Conservation (phyloP, 106 monocot species). For the Dendrobium nobile region DNA sequence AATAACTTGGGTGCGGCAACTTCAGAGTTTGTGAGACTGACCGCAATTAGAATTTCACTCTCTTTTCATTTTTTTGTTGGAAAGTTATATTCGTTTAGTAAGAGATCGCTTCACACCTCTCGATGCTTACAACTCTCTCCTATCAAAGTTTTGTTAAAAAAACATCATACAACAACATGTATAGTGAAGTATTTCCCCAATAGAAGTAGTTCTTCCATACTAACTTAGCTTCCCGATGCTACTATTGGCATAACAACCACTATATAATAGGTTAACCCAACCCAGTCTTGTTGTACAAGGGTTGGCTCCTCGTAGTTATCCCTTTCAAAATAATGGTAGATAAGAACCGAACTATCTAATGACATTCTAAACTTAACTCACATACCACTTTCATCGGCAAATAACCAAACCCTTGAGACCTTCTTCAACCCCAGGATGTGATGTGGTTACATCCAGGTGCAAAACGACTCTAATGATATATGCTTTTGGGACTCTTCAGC, state of each 20-base stretch:
- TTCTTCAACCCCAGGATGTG: no score
- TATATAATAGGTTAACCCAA: background rate
- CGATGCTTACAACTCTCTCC: no score
- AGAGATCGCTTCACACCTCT: no score
- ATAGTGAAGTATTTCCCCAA: background rate
- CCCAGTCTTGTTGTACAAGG: conserved; percentile 1
- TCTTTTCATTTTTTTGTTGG: no score
- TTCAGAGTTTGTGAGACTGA: no score
- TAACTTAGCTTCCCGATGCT: background rate
- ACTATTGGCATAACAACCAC: background rate
- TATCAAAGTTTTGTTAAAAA: no score
- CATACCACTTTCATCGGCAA: conserved; percentile 11
- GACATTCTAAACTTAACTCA: no score
- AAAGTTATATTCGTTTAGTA: no score
- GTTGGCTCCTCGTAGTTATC: background rate
- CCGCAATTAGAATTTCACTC: no score
- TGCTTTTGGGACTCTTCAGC: conserved; percentile 20
- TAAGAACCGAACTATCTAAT: no score
- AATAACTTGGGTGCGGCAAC: no score
- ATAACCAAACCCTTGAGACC: conserved; percentile 12
- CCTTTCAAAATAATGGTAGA: background rate
- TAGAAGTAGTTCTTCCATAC: background rate
- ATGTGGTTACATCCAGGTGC: background rate
- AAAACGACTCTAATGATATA: conserved; percentile 16
- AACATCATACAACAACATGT: no score